Conservation (phyloP, 768 basidiomycete genomes). For the Mycena rosella region DNA sequence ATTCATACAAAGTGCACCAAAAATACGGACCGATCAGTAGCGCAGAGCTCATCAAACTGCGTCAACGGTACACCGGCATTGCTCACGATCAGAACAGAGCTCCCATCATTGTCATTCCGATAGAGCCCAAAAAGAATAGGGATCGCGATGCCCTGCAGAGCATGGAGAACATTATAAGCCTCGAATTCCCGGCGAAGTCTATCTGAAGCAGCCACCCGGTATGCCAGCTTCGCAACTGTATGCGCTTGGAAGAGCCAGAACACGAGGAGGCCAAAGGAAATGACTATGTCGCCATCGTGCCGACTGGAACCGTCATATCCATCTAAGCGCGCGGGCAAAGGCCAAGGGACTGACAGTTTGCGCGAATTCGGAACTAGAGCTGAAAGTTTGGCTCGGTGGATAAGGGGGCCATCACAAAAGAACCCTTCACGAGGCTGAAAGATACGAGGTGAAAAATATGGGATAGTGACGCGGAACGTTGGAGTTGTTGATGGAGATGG, state of each 20-base stretch:
- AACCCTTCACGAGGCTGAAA: slow-evolving; percentile 8
- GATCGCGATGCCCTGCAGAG: slow-evolving; percentile 10
- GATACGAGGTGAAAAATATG: not conserved
- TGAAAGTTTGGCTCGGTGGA: slow-evolving; percentile 7
- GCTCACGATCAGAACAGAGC: not conserved
- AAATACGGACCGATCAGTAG: not conserved
- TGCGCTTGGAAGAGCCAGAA: not conserved
- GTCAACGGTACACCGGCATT: not conserved
- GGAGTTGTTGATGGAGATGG: not conserved
- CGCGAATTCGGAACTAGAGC: not conserved
- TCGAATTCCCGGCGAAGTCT: slow-evolving; percentile 5
- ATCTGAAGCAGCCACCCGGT: not conserved
- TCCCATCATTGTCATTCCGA: not conserved
- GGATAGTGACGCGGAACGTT: not conserved
- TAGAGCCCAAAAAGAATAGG: slow-evolving; percentile 11
- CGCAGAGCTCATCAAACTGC: not conserved
- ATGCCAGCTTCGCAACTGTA: slow-evolving; percentile 2
- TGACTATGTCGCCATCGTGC: not conserved
- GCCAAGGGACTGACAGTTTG: not conserved
- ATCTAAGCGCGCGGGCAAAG: not conserved
- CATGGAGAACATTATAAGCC: not conserved
- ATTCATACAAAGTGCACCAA: not conserved
- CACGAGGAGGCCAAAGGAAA: slow-evolving; percentile 6
- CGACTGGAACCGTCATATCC: not conserved
- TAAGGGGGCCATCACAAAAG: slow-evolving; percentile 5